Evolutionary conservation across 139 green algal species (phyloP), one percentile per base, ranked within the genome.

Genomic region (Chlorella vulgaris): DNA sequence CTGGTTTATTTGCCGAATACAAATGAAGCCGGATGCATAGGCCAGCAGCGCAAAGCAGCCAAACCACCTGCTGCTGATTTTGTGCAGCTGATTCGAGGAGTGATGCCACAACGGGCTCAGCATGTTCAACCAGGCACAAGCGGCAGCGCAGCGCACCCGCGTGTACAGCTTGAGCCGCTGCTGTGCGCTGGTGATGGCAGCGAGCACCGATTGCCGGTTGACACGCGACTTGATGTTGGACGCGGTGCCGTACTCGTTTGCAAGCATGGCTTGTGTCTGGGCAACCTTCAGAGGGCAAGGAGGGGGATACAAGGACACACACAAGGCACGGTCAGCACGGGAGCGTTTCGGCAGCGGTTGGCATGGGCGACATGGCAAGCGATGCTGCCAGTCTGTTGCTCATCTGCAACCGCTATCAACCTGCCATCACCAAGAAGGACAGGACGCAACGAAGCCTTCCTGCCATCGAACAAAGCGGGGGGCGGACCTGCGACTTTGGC

Each of bases 201-300:
- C 93, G 2, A 99, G 90, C 75, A 99, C 97, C 33, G 95, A 98
- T 74, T 98, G 92, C 26, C 97, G 85, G 89, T 99, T 99, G n/a
- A 99, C 96, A 1, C 97, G 89, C 40, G 88, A 96, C 89, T 99
- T 99, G 87, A 99, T 99, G 88, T 99, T 99, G 47, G 95, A 98
- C 0, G 97, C 97, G 28, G 97, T 99, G 31, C 97, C 97, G 81
- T 98, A 98, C 84, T 99, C 97, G 86, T 98, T 96, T 13, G 87
- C 92, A 74, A 99, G 89, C 97, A 99, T 99, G 78, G 98, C 98
- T 38, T 93, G 87, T 0, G 97, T 94, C 42, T 96, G 92, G 0
- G 95, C 80, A 40, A 99, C 80, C 88, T 94, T 84, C 53, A 33
- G 6, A 19, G 5, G 38, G 19, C 58, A 71, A 36, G 1, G 10